Conservation (phyloP, 345 rosid genomes). For the Gossypium mustelinum region DNA sequence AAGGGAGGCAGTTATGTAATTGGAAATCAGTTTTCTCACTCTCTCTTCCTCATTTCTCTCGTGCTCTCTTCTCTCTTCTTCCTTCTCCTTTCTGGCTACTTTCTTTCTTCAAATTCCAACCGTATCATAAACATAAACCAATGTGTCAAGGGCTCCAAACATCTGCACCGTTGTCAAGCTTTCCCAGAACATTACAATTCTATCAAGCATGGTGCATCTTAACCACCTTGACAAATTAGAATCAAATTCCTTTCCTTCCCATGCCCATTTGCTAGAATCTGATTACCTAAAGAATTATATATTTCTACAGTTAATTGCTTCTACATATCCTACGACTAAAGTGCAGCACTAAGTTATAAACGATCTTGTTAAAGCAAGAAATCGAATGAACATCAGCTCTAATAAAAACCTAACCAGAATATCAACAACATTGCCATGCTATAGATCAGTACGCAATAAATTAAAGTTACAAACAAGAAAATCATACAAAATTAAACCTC, state of each 20-base stretch:
- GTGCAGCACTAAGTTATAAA: neutral
- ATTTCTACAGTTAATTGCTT: neutral
- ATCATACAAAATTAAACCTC: neutral
- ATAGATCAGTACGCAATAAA: neutral
- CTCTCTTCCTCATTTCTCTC: too few relatives aligned
- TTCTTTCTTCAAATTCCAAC: too few relatives aligned
- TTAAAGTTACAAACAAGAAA: neutral
- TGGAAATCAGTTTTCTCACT: too few relatives aligned
- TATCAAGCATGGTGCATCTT: neutral
- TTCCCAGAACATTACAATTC: neutral
- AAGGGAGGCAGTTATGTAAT: too few relatives aligned
- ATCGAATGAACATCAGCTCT: neutral
- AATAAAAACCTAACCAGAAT: neutral
- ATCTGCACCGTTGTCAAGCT: neutral
- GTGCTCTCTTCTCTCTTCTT: too few relatives aligned
- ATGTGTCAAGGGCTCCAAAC: neutral
- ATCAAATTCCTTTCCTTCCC: neutral
- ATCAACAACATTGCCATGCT: neutral
- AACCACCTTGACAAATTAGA: neutral
- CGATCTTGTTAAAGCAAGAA: neutral
- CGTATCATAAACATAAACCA: neutral
- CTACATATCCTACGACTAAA: neutral
- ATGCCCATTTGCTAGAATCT: neutral
- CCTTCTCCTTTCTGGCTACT: too few relatives aligned
- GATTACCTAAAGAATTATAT: neutral